Conservation (phyloP, 1,284 basidiomycete genomes). For the Irpex lacteus region DNA sequence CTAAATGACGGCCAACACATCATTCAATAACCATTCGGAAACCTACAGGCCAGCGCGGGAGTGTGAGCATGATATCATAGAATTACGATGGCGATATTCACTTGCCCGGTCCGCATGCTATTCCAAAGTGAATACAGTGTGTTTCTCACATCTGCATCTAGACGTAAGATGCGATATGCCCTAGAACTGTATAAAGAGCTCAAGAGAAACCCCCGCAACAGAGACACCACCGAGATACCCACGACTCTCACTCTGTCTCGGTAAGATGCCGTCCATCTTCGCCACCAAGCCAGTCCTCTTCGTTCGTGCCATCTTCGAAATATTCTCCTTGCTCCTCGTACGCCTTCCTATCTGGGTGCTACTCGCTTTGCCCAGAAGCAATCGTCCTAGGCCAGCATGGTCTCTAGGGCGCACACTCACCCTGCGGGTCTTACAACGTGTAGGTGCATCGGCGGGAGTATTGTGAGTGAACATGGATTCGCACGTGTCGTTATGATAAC, state of each 20-base stretch:
- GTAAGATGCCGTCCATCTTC: not conserved
- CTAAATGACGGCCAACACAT: too few species aligned
- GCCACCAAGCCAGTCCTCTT: not conserved
- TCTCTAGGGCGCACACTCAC: not conserved
- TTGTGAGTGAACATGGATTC: not conserved
- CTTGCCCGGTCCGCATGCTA: too few species aligned
- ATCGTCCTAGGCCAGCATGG: constrained; percentile 4
- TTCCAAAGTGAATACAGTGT: too few species aligned
- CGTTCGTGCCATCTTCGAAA: not conserved
- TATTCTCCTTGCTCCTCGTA: not conserved
- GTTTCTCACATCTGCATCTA: too few species aligned
- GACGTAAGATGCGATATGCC: not conserved
- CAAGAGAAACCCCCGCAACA: not conserved
- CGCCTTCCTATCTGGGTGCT: constrained; percentile 4
- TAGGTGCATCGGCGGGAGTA: not conserved
- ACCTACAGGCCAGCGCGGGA: too few species aligned
- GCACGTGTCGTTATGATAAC: not conserved
- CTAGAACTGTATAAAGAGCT: not conserved
- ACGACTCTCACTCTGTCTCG: not conserved
- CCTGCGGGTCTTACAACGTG: not conserved
- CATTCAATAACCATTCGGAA: too few species aligned
- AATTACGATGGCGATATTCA: too few species aligned
- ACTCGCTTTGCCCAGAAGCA: constrained; percentile 1
- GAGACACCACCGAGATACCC: not conserved
- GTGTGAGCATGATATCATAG: too few species aligned